These are phyloP conservation scores for Spergularia marina DNA, from an alignment of 148 eudicot species.

Conservation along the genomic window DNA sequence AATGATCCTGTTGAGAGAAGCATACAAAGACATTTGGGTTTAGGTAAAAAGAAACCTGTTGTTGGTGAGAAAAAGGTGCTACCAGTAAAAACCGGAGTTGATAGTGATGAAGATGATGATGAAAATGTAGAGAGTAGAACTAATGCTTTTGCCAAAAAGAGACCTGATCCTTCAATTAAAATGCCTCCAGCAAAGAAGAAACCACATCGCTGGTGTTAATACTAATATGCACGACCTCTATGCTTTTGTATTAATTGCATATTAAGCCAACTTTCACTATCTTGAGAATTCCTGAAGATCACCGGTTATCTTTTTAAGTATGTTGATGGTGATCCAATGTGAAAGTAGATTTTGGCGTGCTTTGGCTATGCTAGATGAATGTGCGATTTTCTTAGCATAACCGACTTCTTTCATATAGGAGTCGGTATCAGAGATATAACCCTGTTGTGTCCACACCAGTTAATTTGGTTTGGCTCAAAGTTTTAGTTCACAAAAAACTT, in stretches of 20 bases:
- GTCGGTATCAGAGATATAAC: no score
- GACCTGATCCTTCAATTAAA: slow-evolving; percentile 30
- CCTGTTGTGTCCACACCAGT: no score
- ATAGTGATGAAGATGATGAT: slow-evolving; percentile 43
- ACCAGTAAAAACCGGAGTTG: slow-evolving; percentile 31
- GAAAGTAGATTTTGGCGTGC: background rate
- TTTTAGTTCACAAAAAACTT: no score
- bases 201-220: slow-evolving; percentile 4
- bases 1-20: slow-evolving; percentile 61
- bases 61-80: slow-evolving; percentile 33
- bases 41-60: slow-evolving; percentile 43
- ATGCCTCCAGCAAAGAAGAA: slow-evolving; percentile 42
- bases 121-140: slow-evolving; percentile 68
- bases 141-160: slow-evolving; percentile 57
- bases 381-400: background rate
- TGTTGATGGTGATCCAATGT: background rate
- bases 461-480: no score
- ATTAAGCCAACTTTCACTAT: background rate
- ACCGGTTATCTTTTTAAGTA: background rate
- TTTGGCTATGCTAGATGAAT: background rate
- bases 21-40: slow-evolving; percentile 47
- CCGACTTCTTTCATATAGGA: no score
- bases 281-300: background rate
- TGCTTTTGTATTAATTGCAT: background rate
- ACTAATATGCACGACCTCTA: no score